Evolutionary conservation across 139 green algal species (phyloP).

Genomic region (Chlorella sp.): DNA sequence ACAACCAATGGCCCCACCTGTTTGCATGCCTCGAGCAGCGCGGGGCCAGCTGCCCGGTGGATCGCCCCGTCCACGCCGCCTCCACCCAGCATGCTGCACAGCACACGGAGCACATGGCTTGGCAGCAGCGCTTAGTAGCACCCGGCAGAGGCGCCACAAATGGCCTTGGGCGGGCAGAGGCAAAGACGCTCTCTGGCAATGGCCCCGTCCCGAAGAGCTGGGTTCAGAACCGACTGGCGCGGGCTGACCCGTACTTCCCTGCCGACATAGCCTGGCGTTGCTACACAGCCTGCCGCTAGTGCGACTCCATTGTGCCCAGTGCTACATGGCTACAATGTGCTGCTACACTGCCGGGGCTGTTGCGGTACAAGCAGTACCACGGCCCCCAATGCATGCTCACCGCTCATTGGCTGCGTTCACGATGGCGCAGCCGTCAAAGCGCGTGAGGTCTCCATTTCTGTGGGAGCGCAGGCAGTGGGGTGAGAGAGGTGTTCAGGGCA

Average conservation of each 20-base stretch:
- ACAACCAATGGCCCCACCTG: background rate
- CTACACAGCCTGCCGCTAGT: too few relatives aligned
- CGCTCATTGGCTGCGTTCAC: constrained; percentile 74
- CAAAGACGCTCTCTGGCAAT: background rate
- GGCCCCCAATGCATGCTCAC: background rate
- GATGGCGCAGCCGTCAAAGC: constrained; percentile 76
- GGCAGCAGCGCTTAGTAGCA: background rate
- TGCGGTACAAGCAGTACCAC: background rate
- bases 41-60: constrained; percentile 80
- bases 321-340: too few relatives aligned
- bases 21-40: constrained; percentile 76
- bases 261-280: too few relatives aligned
- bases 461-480: constrained; percentile 14
- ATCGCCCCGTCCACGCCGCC: constrained; percentile 91
- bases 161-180: background rate
- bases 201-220: too few relatives aligned
- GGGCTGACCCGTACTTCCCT: too few relatives aligned
- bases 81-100: constrained; percentile 83
- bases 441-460: constrained; percentile 78
- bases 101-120: background rate
- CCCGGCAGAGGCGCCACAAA: background rate
- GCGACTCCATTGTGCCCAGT: too few relatives aligned
- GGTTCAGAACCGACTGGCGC: too few relatives aligned
- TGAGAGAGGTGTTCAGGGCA: background rate
- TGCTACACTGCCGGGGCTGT: background rate